Base-by-base conservation (phyloP, 2,329 filamentous ascomycete species). In the Parastagonospora avenae region DNA sequence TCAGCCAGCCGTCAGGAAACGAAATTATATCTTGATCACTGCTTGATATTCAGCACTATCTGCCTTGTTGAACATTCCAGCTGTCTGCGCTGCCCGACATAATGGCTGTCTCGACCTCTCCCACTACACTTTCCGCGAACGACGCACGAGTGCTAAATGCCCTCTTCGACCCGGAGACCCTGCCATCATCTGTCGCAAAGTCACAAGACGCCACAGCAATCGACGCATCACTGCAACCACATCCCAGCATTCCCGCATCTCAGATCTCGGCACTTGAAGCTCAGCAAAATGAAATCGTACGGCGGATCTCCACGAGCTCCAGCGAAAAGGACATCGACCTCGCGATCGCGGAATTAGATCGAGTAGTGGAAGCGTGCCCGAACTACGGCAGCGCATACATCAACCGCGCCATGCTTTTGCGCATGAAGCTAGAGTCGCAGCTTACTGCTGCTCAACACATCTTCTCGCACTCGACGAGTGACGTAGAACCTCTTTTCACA, bases 381-480 rank as follows among this genome's bases (percentile, higher is more conserved):
- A 72, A 76, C 29, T 92, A 92, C 71, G 88, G 89, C 16, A 90
- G 87, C 56, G 87, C 85, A 5, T 82, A 85, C 50, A 89, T 91
- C 68, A 92, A 93, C 72, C 81, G 89, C 42, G 89, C 87, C 2
- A 90, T 92, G 70, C 80, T 87, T 8, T 62, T 82, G 28, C 77
- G 87, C 16, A 77, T 87, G 41, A 73, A 85, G 48, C 85, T 87
- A 4, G 66, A 69, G 54, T 42, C 51, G n/a, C 6, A 52, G n/a
- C 7, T 66, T 2, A 9, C 33, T 38, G 33, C 45, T 7, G n/a
- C 30, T 1, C 38, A 54, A 16, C 48, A 45, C 4, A 56, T 66
- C 4, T 71, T 61, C 56, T 44, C 49, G 4, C 40, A 58, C 32
- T 19, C 55, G 8, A 38, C 54, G 8, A 9, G 45, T 24, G 42